Conservation (phyloP, 768 basidiomycete genomes). For the Rhizopogon vulgaris region DNA sequence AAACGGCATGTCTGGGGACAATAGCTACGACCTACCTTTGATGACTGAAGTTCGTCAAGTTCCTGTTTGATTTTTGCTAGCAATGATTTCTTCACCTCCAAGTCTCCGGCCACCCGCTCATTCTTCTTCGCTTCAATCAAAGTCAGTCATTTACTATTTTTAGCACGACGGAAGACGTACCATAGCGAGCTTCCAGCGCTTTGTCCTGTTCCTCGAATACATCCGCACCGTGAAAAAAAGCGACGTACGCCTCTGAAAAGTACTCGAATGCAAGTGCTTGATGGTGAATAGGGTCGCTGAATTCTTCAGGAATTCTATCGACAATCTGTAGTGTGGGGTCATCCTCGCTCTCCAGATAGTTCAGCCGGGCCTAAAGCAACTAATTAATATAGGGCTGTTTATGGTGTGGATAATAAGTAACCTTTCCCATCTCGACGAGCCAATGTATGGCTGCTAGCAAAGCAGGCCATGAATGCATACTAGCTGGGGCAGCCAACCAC, state of each 20-base stretch:
- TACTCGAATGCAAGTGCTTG: constrained; percentile 75
- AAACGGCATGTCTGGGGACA: background rate
- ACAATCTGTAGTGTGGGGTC: constrained; percentile 65
- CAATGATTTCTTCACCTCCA: constrained; percentile 50
- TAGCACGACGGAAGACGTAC: constrained; percentile 32
- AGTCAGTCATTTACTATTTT: constrained; percentile 1
- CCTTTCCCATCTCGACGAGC: constrained; percentile 83
- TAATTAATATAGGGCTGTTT: background rate
- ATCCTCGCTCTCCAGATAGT: constrained; percentile 49
- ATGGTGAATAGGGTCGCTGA: constrained; percentile 69
- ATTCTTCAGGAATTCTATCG: constrained; percentile 61
- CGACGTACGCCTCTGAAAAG: constrained; percentile 57
- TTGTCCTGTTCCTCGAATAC: constrained; percentile 66
- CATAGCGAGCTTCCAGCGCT: constrained; percentile 68
- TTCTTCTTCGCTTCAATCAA: constrained; percentile 56
- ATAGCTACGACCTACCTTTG: constrained; percentile 40
- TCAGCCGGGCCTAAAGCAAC: constrained; percentile 23
- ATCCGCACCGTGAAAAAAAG: constrained; percentile 64
- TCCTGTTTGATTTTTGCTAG: constrained; percentile 46
- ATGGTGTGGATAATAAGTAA: constrained; percentile 27
- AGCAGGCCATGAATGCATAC: constrained; percentile 88
- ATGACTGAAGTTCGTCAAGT: constrained; percentile 50
- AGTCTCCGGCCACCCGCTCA: constrained; percentile 54
- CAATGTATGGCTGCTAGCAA: constrained; percentile 88
- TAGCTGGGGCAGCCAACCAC: constrained; percentile 83